These are phyloP conservation scores for Phytophthora pseudosyringae DNA, from an alignment of 352 stramenopile species.

Conservation along the genomic window DNA sequence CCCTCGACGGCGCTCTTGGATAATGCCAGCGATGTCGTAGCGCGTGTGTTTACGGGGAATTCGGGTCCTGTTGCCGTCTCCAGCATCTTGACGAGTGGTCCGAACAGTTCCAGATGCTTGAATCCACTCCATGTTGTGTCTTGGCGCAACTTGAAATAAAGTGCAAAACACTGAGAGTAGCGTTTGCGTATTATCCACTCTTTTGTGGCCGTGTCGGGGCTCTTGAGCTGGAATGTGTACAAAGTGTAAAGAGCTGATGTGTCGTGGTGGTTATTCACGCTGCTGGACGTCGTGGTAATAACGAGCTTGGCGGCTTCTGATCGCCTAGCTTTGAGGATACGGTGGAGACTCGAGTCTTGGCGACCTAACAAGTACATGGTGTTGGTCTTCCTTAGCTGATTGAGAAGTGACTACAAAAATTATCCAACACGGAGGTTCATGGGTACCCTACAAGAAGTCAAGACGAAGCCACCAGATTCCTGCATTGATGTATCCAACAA, in stretches of 20 bases:
- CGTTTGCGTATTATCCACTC: constrained; percentile 1
- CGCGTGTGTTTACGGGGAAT: background rate
- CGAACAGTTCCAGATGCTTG: background rate
- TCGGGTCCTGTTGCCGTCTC: background rate
- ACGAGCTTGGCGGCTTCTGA: background rate
- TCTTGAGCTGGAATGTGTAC: constrained; percentile 1
- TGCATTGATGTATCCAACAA: no score
- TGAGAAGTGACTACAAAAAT: background rate
- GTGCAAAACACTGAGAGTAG: constrained; percentile 2
- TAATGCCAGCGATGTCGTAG: background rate
- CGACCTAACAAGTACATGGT: background rate
- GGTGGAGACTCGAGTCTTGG: background rate
- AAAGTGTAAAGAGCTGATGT: background rate
- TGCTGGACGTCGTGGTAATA: background rate
- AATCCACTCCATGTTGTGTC: background rate
- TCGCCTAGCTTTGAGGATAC: background rate
- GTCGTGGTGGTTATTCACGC: background rate
- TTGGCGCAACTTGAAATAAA: background rate
- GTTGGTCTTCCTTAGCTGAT: background rate
- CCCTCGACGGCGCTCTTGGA: background rate
- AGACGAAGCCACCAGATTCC: no score
- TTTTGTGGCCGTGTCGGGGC: background rate
- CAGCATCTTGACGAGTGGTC: background rate
- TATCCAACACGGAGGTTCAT: background rate
- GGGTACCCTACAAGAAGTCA: background rate